Conservation (phyloP, 495 filamentous ascomycete genomes). For the Xylaria telfairii region DNA sequence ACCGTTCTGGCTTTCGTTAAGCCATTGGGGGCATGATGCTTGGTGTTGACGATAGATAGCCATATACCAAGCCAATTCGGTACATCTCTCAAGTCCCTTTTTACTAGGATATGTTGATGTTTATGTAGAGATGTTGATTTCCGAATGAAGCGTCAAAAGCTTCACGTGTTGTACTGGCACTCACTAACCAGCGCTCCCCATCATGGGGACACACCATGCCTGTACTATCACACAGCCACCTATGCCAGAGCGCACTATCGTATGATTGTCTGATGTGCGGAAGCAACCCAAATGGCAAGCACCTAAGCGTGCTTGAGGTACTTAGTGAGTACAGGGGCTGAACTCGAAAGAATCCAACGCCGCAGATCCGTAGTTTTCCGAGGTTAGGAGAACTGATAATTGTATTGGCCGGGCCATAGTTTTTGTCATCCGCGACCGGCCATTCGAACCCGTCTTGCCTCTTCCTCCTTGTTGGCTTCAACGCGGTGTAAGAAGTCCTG, state of each 20-base stretch:
- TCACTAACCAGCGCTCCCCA: neutral
- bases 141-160: neutral
- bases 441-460: constrained; percentile 67
- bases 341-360: neutral
- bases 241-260: neutral
- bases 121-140: neutral
- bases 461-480: constrained; percentile 77
- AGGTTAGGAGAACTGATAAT: neutral
- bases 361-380: neutral
- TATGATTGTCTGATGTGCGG: neutral
- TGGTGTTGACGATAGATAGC: neutral
- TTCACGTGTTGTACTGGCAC: neutral
- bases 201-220: neutral
- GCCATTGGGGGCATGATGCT: neutral
- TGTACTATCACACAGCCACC: neutral
- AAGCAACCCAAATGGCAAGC: neutral
- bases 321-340: neutral
- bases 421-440: constrained; percentile 50
- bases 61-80: neutral
- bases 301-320: neutral
- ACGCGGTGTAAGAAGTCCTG: constrained; percentile 91
- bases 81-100: neutral
- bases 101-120: too few relatives aligned
- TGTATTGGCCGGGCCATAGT: neutral
- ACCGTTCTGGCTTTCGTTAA: neutral